Percentiles rank a stretch among this genome's conserved stretches.
Evolutionary conservation across 2,329 filamentous ascomycete species (phyloP).

Genomic region (Sarocladium strictum): DNA sequence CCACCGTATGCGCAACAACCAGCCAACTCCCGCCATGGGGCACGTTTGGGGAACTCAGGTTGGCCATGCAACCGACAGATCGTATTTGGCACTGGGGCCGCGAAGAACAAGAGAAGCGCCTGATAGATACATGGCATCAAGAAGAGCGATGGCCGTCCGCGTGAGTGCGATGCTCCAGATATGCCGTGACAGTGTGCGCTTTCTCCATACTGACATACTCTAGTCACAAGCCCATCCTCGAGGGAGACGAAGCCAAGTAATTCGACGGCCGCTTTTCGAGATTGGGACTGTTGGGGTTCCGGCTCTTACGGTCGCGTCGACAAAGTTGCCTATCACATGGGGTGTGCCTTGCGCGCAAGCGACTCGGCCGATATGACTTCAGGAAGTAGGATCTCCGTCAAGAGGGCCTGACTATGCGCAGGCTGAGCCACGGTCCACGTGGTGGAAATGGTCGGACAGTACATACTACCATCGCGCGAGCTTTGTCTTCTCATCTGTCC

Average conservation of each 20-base stretch:
- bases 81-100: neutral
- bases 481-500: slow-evolving; percentile 42
- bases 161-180: slow-evolving; percentile 19
- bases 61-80: slow-evolving; percentile 18
- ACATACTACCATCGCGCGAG: slow-evolving; percentile 32
- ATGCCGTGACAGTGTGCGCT: too few species aligned
- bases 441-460: slow-evolving; percentile 40
- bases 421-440: slow-evolving; percentile 42
- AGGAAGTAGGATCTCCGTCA: slow-evolving; percentile 36
- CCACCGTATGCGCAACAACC: neutral
- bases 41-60: slow-evolving; percentile 30
- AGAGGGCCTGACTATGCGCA: slow-evolving; percentile 41
- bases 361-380: slow-evolving; percentile 30
- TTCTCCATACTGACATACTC: neutral
- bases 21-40: slow-evolving; percentile 17
- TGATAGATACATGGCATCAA: slow-evolving; percentile 24
- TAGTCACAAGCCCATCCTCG: slow-evolving; percentile 25
- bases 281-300: slow-evolving; percentile 31
- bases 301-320: slow-evolving; percentile 39
- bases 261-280: slow-evolving; percentile 26
- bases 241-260: slow-evolving; percentile 24
- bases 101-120: slow-evolving; percentile 13
- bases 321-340: slow-evolving; percentile 31
- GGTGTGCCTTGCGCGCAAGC: slow-evolving; percentile 41
- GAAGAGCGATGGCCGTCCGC: slow-evolving; percentile 28